These are phyloP conservation scores for Microglena sp. DNA, from an alignment of 139 green algal genomes.

Conservation along the genomic window DNA sequence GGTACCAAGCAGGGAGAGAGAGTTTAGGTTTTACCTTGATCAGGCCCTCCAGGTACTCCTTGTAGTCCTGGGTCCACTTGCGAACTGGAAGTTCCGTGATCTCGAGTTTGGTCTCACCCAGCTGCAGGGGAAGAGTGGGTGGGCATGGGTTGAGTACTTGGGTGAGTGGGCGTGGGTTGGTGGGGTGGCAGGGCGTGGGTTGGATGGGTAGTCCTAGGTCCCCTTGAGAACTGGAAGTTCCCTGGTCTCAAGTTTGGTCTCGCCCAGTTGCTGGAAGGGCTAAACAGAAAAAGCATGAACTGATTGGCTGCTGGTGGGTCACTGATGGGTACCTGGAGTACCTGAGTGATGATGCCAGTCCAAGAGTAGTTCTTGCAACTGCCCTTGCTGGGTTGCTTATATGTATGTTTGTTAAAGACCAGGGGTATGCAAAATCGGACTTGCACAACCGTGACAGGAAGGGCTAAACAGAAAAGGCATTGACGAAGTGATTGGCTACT, in stretches of 20 bases:
- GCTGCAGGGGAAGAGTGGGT: too few relatives aligned
- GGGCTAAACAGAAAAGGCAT: too few relatives aligned
- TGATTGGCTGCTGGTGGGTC: not conserved
- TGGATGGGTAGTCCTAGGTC: conserved; percentile 98
- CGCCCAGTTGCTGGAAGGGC: conserved; percentile 22
- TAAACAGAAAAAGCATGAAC: not conserved
- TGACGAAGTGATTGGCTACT: too few relatives aligned
- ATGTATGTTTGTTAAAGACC: too few relatives aligned
- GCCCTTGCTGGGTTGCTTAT: too few relatives aligned
- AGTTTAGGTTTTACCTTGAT: conserved; percentile 14
- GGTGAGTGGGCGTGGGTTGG: not conserved
- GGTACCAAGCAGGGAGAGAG: too few relatives aligned
- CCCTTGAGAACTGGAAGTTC: conserved; percentile 95
- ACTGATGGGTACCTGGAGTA: too few relatives aligned
- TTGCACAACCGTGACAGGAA: too few relatives aligned
- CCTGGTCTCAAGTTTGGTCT: conserved; percentile 68
- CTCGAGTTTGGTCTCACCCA: conserved; percentile 49
- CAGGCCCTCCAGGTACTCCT: conserved; percentile 30
- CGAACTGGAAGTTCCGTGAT: conserved; percentile 93
- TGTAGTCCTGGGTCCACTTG: conserved; percentile 98
- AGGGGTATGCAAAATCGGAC: too few relatives aligned
- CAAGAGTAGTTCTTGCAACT: conserved; percentile 1
- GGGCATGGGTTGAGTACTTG: too few relatives aligned
- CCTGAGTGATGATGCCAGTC: conserved; percentile 1
- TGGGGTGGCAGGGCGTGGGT: too few relatives aligned